A percentile compares a stretch with the other conserved stretches of the same genome.
Conservation (phyloP, 2,329 filamentous ascomycete species). For the Pestalotiopsis fici region DNA sequence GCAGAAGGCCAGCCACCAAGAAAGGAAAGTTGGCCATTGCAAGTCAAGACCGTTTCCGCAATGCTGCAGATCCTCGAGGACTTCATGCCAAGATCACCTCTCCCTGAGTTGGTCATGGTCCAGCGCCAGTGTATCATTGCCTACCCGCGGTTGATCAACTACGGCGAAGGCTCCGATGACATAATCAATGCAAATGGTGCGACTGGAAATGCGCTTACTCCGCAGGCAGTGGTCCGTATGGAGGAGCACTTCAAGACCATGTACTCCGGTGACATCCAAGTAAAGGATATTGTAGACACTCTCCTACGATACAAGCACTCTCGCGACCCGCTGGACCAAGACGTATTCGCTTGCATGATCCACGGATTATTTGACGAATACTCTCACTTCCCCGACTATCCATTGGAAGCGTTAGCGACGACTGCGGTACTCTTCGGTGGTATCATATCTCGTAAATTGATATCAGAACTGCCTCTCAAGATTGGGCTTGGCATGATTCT, state of each 20-base stretch:
- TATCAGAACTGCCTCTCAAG: constrained; percentile 86
- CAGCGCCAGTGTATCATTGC: constrained; percentile 88
- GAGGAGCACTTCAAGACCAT: constrained; percentile 97
- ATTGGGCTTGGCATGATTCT: constrained; percentile 97
- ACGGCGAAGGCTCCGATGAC: constrained; percentile 88
- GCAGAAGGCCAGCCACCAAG: constrained; percentile 59
- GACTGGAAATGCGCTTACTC: constrained; percentile 78
- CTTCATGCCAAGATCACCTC: constrained; percentile 58
- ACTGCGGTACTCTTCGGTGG: constrained; percentile 96
- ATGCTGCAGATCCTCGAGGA: constrained; percentile 80
- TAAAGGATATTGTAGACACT: constrained; percentile 81
- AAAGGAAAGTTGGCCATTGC: constrained; percentile 71
- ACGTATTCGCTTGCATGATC: constrained; percentile 98
- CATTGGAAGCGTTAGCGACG: constrained; percentile 91
- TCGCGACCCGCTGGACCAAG: constrained; percentile 80
- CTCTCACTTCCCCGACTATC: constrained; percentile 91
- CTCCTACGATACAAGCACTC: constrained; percentile 89
- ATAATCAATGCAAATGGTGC: constrained; percentile 85
- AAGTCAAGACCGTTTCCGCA: constrained; percentile 81
- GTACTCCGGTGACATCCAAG: constrained; percentile 89
- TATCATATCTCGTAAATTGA: constrained; percentile 90
- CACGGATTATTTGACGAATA: constrained; percentile 98
- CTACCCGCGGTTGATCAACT: constrained; percentile 94
- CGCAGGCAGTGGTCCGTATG: constrained; percentile 85
- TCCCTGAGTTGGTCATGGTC: constrained; percentile 73